Evolutionary conservation across 805 yeast genomes (phyloP).

Genomic region (Wickerhamiella siamensis): DNA sequence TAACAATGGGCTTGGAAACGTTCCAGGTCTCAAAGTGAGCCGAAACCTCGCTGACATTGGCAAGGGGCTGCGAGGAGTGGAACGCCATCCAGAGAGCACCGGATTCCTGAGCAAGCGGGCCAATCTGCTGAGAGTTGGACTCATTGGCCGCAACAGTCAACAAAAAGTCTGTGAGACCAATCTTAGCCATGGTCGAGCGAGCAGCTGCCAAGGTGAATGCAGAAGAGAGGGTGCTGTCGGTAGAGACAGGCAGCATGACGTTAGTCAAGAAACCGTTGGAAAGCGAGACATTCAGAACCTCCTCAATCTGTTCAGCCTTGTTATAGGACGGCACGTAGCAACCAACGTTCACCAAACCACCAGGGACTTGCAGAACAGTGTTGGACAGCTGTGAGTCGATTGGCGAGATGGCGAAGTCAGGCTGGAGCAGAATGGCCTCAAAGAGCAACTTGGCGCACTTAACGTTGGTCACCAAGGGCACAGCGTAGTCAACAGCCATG

Average conservation of each 20-base stretch:
- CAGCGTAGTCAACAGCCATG: slow-evolving; percentile 98
- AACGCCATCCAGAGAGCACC: slow-evolving; percentile 75
- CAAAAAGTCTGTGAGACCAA: slow-evolving; percentile 64
- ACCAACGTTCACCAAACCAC: slow-evolving; percentile 68
- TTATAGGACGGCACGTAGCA: slow-evolving; percentile 61
- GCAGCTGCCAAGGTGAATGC: slow-evolving; percentile 52
- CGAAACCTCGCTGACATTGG: slow-evolving; percentile 64
- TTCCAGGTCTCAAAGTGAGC: slow-evolving; percentile 80
- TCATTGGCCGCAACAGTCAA: slow-evolving; percentile 74
- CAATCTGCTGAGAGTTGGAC: slow-evolving; percentile 45
- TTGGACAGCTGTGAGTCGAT: slow-evolving; percentile 87
- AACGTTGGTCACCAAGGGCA: slow-evolving; percentile 94
- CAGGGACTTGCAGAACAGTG: slow-evolving; percentile 61
- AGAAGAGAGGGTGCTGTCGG: slow-evolving; percentile 51
- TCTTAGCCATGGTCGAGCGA: slow-evolving; percentile 37
- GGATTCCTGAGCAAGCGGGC: slow-evolving; percentile 48
- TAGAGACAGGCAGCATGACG: slow-evolving; percentile 60
- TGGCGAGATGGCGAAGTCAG: slow-evolving; percentile 46
- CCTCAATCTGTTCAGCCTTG: slow-evolving; percentile 41
- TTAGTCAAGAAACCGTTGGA: slow-evolving; percentile 82
- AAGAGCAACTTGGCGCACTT: slow-evolving; percentile 91
- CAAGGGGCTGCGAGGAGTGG: slow-evolving; percentile 35
- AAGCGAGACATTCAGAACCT: slow-evolving; percentile 51
- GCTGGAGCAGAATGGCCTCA: slow-evolving; percentile 71
- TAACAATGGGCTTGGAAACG: slow-evolving; percentile 62